Base-by-base conservation (phyloP, 495 filamentous ascomycete genomes). In the Opeltia flavorubescens region DNA sequence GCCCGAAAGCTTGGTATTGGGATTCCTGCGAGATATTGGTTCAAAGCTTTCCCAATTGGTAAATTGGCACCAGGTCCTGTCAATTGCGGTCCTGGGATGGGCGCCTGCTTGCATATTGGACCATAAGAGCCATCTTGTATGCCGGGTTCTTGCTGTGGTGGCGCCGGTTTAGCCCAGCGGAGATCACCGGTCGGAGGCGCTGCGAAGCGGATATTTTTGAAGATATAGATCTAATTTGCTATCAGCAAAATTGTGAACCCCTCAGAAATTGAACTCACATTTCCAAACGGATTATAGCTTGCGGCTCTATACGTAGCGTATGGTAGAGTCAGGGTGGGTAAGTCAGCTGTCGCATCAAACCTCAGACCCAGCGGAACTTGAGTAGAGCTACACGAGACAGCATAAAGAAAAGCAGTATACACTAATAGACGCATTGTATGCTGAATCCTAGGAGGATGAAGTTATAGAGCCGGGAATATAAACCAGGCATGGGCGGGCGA, bases 131-230 rank as follows among this genome's bases (percentile, higher is more conserved):
- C 73, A 55, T 73, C 66, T 44, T 77, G 71, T 34, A 76, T 53
- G 4, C 55, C 64, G 0, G 64, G 58, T 44, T 72, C 63, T 6
- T 53, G 59, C 12, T 55, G 46, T 9, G 74, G 75, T 34, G 71
- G 63, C 18, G 64, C 62, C 5, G 76, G 76, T 47, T 71, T 74
- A 1, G 64, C 63, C 62, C 73, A 80, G 21, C 76, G 64, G n/a
- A 74, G 60, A 28, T 69, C 56, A 2, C 72, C 75, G 3, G 70
- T 65, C 0, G 76, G 74, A 11, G 69, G 66, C 1, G 72, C 69
- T 5, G 71, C 76, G 57, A 70, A 80, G 1, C 76, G 66, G 48
- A 79, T 76, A 44, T 78, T 79, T 34, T 63, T 67, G 56, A 76
- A 75, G n/a, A 58, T 62, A 29, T 75, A 76, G 24, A 49, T 52